Percentiles rank a stretch among this genome's conserved stretches.
Evolutionary conservation across 2,329 filamentous ascomycete genomes (phyloP).

Genomic region (Claviceps arundinis): DNA sequence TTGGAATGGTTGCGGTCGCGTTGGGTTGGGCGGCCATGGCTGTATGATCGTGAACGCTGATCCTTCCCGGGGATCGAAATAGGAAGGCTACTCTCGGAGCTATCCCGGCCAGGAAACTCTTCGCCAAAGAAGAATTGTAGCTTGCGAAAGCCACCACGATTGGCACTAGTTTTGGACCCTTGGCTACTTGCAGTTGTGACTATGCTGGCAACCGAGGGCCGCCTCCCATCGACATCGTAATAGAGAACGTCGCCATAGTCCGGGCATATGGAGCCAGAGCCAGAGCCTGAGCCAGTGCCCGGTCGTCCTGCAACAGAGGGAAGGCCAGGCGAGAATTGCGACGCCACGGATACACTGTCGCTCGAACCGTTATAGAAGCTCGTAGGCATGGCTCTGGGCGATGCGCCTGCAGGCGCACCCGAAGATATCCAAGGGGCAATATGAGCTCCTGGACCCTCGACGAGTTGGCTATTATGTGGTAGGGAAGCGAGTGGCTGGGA

Average conservation of each 20-base stretch:
- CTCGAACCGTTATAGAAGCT: slow-evolving; percentile 66
- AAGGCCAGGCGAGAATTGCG: slow-evolving; percentile 59
- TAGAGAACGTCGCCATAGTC: slow-evolving; percentile 50
- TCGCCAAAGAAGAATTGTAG: slow-evolving; percentile 88
- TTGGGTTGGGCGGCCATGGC: slow-evolving; percentile 40
- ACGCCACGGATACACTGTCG: slow-evolving; percentile 49
- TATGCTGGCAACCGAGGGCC: slow-evolving; percentile 79
- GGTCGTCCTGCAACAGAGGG: slow-evolving; percentile 31
- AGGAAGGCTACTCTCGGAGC: slow-evolving; percentile 56
- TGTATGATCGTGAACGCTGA: slow-evolving; percentile 50
- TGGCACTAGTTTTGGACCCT: slow-evolving; percentile 62
- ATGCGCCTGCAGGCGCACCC: slow-evolving; percentile 21
- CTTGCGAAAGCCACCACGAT: slow-evolving; percentile 63
- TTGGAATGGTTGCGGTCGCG: slow-evolving; percentile 74
- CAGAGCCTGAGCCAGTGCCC: slow-evolving; percentile 5
- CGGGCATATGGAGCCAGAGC: slow-evolving; percentile 18
- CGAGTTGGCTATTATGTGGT: slow-evolving; percentile 32
- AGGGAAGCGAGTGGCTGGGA: slow-evolving; percentile 32
- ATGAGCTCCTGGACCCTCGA: slow-evolving; percentile 36
- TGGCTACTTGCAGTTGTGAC: slow-evolving; percentile 68
- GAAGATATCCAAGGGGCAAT: slow-evolving; percentile 46
- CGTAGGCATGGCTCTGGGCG: slow-evolving; percentile 29
- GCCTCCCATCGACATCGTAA: slow-evolving; percentile 53
- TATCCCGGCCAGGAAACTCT: slow-evolving; percentile 62
- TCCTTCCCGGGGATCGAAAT: slow-evolving; percentile 38